Evolutionary conservation across 495 filamentous ascomycete species (phyloP).

Genomic region (Trichocladium antarcticum): DNA sequence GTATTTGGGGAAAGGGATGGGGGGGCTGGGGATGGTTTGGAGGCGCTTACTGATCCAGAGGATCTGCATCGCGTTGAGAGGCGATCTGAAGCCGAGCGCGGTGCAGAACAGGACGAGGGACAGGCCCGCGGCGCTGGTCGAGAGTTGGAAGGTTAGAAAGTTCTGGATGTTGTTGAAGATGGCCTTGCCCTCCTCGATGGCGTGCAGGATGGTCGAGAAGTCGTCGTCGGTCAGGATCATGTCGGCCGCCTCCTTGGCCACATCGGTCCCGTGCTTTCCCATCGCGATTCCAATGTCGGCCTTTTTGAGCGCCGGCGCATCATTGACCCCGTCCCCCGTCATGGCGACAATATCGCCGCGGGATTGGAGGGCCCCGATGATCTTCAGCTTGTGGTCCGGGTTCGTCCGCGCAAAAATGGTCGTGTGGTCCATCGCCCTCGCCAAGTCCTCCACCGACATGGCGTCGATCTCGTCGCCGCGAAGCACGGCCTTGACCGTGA

Average conservation of each 20-base stretch:
- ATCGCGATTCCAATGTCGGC: slow-evolving; percentile 97
- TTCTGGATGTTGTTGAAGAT: slow-evolving; percentile 99
- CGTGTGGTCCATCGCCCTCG: slow-evolving; percentile 70
- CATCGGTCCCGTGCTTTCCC: slow-evolving; percentile 89
- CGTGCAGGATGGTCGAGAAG: slow-evolving; percentile 90
- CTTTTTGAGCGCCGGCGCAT: slow-evolving; percentile 92
- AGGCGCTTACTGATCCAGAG: slow-evolving; percentile 86
- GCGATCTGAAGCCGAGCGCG: slow-evolving; percentile 81
- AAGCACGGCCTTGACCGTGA: slow-evolving; percentile 58
- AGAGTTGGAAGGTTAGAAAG: slow-evolving; percentile 96
- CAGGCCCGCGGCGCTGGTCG: slow-evolving; percentile 88
- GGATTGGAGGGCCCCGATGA: slow-evolving; percentile 79
- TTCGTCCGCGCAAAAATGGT: slow-evolving; percentile 93
- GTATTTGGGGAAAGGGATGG: not conserved
- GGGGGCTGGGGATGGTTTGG: not conserved
- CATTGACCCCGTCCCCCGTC: slow-evolving; percentile 97
- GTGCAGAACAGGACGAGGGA: slow-evolving; percentile 87
- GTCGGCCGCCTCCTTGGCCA: slow-evolving; percentile 97
- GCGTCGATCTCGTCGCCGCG: slow-evolving; percentile 80
- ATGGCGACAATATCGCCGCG: slow-evolving; percentile 96
- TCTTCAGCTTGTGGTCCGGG: slow-evolving; percentile 96
- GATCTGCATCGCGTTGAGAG: slow-evolving; percentile 97
- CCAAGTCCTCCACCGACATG: slow-evolving; percentile 76
- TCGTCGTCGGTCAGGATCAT: slow-evolving; percentile 99
- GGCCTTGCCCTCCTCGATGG: slow-evolving; percentile 96